A percentile compares a stretch with the other conserved stretches of the same genome.
Conservation (phyloP, 2,329 filamentous ascomycete genomes). For the Xylaria sp. region DNA sequence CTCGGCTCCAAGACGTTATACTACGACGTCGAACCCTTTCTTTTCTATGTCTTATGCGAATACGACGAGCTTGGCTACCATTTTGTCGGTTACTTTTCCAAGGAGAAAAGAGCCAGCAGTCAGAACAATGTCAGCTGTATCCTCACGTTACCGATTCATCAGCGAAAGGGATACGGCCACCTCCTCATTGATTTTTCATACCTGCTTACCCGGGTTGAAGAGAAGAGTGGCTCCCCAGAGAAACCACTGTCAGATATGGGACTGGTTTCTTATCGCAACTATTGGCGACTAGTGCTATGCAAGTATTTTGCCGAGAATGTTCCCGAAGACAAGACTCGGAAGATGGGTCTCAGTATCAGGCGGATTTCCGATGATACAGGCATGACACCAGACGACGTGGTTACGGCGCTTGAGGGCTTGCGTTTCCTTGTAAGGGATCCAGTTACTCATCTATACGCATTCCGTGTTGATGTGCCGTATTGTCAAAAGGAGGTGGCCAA, state of each 20-base stretch:
- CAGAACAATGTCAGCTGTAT: conserved; percentile 98
- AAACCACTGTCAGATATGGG: conserved; percentile 98
- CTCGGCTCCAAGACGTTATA: conserved; percentile 98
- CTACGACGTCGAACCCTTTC: conserved; percentile 94
- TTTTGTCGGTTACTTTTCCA: conserved; percentile 98
- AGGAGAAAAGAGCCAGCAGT: conserved; percentile 91
- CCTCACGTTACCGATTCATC: conserved; percentile 89
- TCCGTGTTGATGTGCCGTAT: conserved; percentile 79
- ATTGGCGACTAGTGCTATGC: conserved; percentile 88
- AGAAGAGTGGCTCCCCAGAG: conserved; percentile 91
- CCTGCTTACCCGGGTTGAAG: conserved; percentile 84
- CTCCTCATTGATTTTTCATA: conserved; percentile 98
- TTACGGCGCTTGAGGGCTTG: conserved; percentile 85
- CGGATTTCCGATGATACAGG: conserved; percentile 83
- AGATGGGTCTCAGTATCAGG: conserved; percentile 53
- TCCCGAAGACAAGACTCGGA: conserved; percentile 34
- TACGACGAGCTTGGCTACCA: conserved; percentile 89
- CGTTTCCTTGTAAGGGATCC: conserved; percentile 87
- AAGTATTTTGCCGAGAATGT: conserved; percentile 66
- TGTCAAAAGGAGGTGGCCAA: conserved; percentile 83
- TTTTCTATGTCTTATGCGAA: conserved; percentile 96
- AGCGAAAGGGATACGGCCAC: conserved; percentile 94
- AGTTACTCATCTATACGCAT: conserved; percentile 79
- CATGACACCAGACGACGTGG: conserved; percentile 93
- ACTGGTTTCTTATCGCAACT: conserved; percentile 92